Evolutionary conservation across 257 asterid genomes (phyloP).

Genomic region (Nyctanthes arbortristis): DNA sequence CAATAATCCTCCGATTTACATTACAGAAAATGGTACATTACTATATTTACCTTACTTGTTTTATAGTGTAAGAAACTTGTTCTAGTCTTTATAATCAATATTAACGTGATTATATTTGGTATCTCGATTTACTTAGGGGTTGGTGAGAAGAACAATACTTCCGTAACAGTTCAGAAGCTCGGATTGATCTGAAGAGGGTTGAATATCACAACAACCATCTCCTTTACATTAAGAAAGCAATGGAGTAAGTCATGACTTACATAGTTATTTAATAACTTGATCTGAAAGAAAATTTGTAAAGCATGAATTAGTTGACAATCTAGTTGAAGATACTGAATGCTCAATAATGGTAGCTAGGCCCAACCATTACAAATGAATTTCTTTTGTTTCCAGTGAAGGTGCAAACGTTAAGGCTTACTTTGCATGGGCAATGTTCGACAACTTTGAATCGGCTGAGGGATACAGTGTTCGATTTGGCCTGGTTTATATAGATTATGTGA

Average conservation of each 20-base stretch:
- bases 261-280: no score
- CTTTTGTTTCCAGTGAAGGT: background rate
- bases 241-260: no score
- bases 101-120: background rate
- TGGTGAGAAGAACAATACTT: background rate
- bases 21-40: conserved; percentile 12
- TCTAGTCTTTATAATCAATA: background rate
- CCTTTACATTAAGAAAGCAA: background rate
- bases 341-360: no score
- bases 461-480: conserved; percentile 40
- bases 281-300: conserved; percentile 9
- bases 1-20: background rate
- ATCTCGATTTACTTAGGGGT: background rate
- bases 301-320: no score
- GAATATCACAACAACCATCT: background rate
- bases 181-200: background rate
- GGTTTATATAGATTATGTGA: no score
- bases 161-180: background rate
- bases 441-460: conserved; percentile 41
- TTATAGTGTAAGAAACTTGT: no score
- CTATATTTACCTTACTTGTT: background rate
- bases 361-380: no score
- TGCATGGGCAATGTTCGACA: conserved; percentile 43
- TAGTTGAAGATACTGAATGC: no score
- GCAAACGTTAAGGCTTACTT: conserved; percentile 38